These are phyloP conservation scores for Pyrenula massariospora DNA, from an alignment of 495 filamentous ascomycete species.

Conservation along the genomic window DNA sequence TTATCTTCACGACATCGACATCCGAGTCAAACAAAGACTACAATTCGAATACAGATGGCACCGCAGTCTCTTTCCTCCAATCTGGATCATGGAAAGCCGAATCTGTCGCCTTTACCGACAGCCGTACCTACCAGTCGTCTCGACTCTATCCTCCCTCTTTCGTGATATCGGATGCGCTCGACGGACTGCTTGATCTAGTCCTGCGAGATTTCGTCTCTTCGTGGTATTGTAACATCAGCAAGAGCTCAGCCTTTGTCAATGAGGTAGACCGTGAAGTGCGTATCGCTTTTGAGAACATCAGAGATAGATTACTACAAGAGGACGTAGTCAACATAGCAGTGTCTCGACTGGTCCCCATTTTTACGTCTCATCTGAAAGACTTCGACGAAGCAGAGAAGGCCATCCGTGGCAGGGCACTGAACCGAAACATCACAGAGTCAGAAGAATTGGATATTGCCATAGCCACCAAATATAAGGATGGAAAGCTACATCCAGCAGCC, in stretches of 20 bases:
- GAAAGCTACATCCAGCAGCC: slow-evolving; percentile 83
- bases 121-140: slow-evolving; percentile 32
- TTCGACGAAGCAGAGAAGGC: slow-evolving; percentile 83
- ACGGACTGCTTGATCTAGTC: slow-evolving; percentile 66
- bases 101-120: slow-evolving; percentile 42
- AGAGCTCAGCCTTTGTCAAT: slow-evolving; percentile 64
- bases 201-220: slow-evolving; percentile 74
- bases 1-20: slow-evolving; percentile 47
- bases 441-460: slow-evolving; percentile 92
- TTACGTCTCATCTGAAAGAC: slow-evolving; percentile 84
- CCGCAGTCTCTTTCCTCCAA: slow-evolving; percentile 46
- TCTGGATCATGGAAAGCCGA: slow-evolving; percentile 58
- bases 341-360: slow-evolving; percentile 69
- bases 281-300: slow-evolving; percentile 56
- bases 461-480: slow-evolving; percentile 81
- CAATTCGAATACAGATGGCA: slow-evolving; percentile 20
- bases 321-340: slow-evolving; percentile 76
- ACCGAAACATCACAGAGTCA: slow-evolving; percentile 84
- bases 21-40: slow-evolving; percentile 26
- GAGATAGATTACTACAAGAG: slow-evolving; percentile 53
- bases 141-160: slow-evolving; percentile 71
- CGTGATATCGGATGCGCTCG: slow-evolving; percentile 66
- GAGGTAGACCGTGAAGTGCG: slow-evolving; percentile 76
- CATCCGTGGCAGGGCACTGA: slow-evolving; percentile 77
- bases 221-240: slow-evolving; percentile 84